These are phyloP conservation scores for Tieghemostelium lacteum DNA, from an alignment of 78 protist species.

Conservation along the genomic window DNA sequence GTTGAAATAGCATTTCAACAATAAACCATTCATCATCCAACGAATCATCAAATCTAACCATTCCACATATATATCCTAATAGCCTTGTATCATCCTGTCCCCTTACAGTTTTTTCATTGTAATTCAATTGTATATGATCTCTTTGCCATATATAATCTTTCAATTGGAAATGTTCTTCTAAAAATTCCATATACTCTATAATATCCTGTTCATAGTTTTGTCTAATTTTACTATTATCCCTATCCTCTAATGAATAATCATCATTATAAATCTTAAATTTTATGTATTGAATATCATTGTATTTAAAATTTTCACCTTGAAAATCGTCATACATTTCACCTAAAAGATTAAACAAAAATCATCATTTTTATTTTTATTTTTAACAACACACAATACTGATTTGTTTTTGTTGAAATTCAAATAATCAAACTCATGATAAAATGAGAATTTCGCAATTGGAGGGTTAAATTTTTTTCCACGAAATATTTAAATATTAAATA, in stretches of 20 bases:
- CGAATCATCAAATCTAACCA: conserved; percentile 71
- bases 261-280: conserved; percentile 15
- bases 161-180: not conserved
- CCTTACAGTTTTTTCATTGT: not conserved
- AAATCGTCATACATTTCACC: not conserved
- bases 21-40: conserved; percentile 93
- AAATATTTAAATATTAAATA: too few species aligned
- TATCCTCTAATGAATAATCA: not conserved
- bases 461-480: too few species aligned
- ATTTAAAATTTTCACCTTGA: too few species aligned
- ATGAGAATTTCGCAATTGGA: too few species aligned
- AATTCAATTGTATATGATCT: conserved; percentile 77
- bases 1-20: conserved; percentile 73
- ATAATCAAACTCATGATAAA: too few species aligned
- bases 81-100: not conserved
- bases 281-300: conserved; percentile 6
- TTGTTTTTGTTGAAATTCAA: too few species aligned
- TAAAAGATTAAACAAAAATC: too few species aligned
- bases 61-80: conserved; percentile 29
- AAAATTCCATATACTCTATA: not conserved
- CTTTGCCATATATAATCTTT: conserved; percentile 83
- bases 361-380: too few species aligned
- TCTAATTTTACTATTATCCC: not conserved
- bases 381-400: too few species aligned
- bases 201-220: not conserved